Evolutionary conservation across 495 filamentous ascomycete species (phyloP), one percentile per base, ranked within the genome.

Genomic region (Hypomontagnella monticulosa): DNA sequence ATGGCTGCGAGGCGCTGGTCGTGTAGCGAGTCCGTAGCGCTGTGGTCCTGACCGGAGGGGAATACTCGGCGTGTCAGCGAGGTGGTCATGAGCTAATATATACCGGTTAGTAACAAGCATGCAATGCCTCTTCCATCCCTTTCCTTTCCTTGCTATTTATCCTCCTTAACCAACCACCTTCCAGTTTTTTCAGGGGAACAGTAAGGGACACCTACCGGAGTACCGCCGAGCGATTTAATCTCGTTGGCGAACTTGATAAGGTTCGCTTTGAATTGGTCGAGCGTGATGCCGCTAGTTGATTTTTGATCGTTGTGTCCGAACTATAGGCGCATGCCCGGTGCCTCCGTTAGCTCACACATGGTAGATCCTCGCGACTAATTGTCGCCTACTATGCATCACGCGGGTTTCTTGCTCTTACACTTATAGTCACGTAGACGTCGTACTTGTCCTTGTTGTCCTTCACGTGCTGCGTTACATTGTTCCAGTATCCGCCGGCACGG

Each of bases 261-360:
- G 43, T 84, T 85, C 0, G 60, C 63, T 3, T 67, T 57, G 62
- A 73, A 84, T 34, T 78, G 46, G 2, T 59, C 64, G 2, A 83
- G 56, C 3, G 63, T 71, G 41, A 83, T 75, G 9, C 74, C 76
- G 4, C 65, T 71, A 2, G 59, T 57, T 9, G 53, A 51, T 63
- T 85, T 85, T 61, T 86, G 83, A 56, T 86, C 83, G 50, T 85
- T 85, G 52, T 86, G 83, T 5, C 84, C 84, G 52, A 85, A 86
- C 72, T 85, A 75, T 37, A 42, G 33, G 14, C 16, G 41, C 4
- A 14, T 18, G 14, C 34, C 30, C 30, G 14, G 12, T 14, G 11
- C 4, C 33, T 16, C 11, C 1, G 50, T 70, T 53, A 61, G 55
- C 52, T 16, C 19, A 42, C 4, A 33, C 20, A 16, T 8, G 3